These are phyloP conservation scores for Madurella mycetomatis DNA, from an alignment of 2,329 filamentous ascomycete genomes.

Conservation along the genomic window DNA sequence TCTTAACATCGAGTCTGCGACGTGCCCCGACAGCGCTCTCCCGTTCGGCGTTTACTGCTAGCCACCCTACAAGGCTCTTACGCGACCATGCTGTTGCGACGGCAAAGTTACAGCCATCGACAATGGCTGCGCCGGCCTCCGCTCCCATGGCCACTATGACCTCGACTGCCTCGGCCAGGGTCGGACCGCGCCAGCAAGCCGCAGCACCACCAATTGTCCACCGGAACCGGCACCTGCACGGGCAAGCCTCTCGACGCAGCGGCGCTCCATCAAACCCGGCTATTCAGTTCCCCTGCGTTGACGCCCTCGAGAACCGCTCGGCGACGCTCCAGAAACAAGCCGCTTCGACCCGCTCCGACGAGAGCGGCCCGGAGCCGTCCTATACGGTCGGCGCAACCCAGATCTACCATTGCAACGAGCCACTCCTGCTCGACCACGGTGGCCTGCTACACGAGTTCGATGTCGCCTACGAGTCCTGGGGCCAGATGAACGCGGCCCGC, in stretches of 20 bases:
- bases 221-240: conserved; percentile 21
- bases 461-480: conserved; percentile 93
- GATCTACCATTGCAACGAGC: conserved; percentile 66
- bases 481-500: conserved; percentile 69
- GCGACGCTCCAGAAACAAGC: conserved; percentile 57
- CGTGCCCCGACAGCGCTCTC: conserved; percentile 10
- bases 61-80: neutral
- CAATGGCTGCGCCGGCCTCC: neutral
- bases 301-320: conserved; percentile 74
- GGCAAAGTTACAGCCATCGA: neutral
- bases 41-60: neutral
- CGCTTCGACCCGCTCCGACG: conserved; percentile 44
- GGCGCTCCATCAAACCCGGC: conserved; percentile 68
- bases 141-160: neutral
- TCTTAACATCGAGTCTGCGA: conserved; percentile 14
- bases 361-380: conserved; percentile 82
- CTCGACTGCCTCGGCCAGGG: neutral
- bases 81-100: conserved; percentile 13
- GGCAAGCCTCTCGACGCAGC: conserved; percentile 20
- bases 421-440: conserved; percentile 88
- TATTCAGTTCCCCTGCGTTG: conserved; percentile 85
- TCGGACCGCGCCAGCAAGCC: neutral
- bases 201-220: neutral
- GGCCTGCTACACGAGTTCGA: conserved; percentile 85
- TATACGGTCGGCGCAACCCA: conserved; percentile 89